Evolutionary conservation across 371 early-diverging fungal species (phyloP).

Genomic region (Mucor ambiguus): DNA sequence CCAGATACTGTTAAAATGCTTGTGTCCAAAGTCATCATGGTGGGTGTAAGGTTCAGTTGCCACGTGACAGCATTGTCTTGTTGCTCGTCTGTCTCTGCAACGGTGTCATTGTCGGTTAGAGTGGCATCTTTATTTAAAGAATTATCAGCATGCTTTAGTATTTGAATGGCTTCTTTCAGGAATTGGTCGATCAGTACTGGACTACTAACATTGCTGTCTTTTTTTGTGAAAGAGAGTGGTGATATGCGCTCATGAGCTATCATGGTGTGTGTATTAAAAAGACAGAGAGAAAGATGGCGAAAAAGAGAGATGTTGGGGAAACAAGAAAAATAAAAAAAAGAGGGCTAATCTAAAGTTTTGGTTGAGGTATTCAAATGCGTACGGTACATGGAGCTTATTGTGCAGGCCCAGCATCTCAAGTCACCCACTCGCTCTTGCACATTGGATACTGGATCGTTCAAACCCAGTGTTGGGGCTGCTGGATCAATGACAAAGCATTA

Average conservation of each 20-base stretch:
- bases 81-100: slow-evolving; percentile 14
- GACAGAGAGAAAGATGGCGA: neutral
- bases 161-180: slow-evolving; percentile 27
- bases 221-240: slow-evolving; percentile 22
- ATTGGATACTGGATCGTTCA: neutral
- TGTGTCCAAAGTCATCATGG: slow-evolving; percentile 50
- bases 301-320: neutral
- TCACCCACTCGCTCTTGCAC: neutral
- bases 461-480: neutral
- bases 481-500: neutral
- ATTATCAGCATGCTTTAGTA: slow-evolving; percentile 23
- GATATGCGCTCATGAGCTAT: slow-evolving; percentile 17
- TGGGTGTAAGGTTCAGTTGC: slow-evolving; percentile 45
- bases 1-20: slow-evolving; percentile 50
- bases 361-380: neutral
- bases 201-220: slow-evolving; percentile 12
- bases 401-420: neutral
- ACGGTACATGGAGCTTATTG: neutral
- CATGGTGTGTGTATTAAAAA: slow-evolving; percentile 1
- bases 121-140: slow-evolving; percentile 1
- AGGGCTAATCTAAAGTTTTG: neutral
- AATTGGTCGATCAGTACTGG: slow-evolving; percentile 24
- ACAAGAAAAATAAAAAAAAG: neutral
- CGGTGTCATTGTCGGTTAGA: slow-evolving; percentile 11
- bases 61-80: slow-evolving; percentile 35